A percentile compares a stretch with the other conserved stretches of the same genome.
Conservation (phyloP, 345 rosid species). For the Ceriops decandra region DNA sequence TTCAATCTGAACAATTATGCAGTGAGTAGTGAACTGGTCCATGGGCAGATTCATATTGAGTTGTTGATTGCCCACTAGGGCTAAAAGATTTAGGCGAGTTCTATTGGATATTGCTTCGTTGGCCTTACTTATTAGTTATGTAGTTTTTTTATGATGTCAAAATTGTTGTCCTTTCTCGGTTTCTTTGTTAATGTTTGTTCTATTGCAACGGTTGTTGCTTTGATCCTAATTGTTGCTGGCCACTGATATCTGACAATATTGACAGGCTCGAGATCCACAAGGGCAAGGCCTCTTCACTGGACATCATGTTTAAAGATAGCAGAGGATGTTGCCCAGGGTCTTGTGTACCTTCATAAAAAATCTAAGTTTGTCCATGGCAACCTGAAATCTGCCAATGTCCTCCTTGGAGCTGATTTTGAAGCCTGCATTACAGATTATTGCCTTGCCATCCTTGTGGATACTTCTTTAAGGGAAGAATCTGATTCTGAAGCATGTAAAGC, state of each 20-base stretch:
- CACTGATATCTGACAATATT: neutral
- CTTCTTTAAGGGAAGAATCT: slow-evolving; percentile 54
- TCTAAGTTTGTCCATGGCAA: slow-evolving; percentile 82
- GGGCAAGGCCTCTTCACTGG: slow-evolving; percentile 97
- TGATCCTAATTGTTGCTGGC: no score
- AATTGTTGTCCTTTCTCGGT: no score
- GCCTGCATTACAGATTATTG: slow-evolving; percentile 90
- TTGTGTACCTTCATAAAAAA: slow-evolving; percentile 81
- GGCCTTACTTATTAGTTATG: no score
- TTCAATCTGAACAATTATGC: no score
- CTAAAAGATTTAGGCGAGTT: no score
- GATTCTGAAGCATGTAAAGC: slow-evolving; percentile 65
- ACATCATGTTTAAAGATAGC: slow-evolving; percentile 95
- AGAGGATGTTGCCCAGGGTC: slow-evolving; percentile 92
- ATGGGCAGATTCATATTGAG: no score
- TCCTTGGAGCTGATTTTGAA: slow-evolving; percentile 92
- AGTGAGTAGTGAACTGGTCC: no score
- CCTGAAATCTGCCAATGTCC: slow-evolving; percentile 80
- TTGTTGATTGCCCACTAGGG: no score
- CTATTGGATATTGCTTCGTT: no score
- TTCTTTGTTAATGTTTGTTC: no score
- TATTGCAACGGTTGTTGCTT: no score
- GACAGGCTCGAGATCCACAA: slow-evolving; percentile 80
- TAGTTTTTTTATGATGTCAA: no score
- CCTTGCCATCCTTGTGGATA: slow-evolving; percentile 59